A percentile compares a stretch with the other conserved stretches of the same genome.
Conservation (phyloP, 192 early-diverging fungal genomes). For the Backusella tarrabulga region DNA sequence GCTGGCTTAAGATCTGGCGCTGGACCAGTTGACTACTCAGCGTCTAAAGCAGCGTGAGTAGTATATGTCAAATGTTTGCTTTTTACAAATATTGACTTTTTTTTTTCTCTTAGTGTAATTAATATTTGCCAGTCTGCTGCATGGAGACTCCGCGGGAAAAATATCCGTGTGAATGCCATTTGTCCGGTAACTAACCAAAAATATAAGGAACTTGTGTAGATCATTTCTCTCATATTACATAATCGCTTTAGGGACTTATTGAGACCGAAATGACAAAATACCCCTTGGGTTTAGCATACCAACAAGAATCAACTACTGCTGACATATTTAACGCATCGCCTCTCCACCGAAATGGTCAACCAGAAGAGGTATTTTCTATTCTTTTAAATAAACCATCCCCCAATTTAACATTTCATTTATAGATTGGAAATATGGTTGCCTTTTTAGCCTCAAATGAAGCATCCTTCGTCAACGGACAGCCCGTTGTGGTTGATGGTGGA, state of each 20-base stretch:
- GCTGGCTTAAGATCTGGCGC: constrained; percentile 48
- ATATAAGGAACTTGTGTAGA: neutral
- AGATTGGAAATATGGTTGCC: constrained; percentile 42
- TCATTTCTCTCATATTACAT: neutral
- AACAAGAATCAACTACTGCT: no score
- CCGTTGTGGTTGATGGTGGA: constrained; percentile 46
- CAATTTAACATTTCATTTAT: neutral
- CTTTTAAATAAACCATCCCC: neutral
- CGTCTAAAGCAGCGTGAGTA: constrained; percentile 48
- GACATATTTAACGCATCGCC: constrained; percentile 27
- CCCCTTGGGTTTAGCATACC: constrained; percentile 35
- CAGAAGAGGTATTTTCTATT: constrained; percentile 32
- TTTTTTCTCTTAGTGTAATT: constrained; percentile 29
- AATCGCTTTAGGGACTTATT: constrained; percentile 37
- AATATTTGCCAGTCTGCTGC: constrained; percentile 41
- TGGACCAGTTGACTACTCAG: constrained; percentile 47
- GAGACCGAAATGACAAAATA: constrained; percentile 51
- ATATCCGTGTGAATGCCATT: constrained; percentile 50
- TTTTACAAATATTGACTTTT: neutral
- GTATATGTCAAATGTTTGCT: neutral
- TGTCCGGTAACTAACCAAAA: constrained; percentile 39
- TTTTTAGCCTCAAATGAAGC: constrained; percentile 48
- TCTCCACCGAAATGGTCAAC: constrained; percentile 32
- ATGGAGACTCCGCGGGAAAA: constrained; percentile 34
- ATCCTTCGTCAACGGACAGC: constrained; percentile 50